A percentile compares a stretch with the other conserved stretches of the same genome.
phyloP scores from a whole-genome alignment of 2,329 filamentous ascomycete genomes.

The Paraphoma chrysanthemicola region DNA sequence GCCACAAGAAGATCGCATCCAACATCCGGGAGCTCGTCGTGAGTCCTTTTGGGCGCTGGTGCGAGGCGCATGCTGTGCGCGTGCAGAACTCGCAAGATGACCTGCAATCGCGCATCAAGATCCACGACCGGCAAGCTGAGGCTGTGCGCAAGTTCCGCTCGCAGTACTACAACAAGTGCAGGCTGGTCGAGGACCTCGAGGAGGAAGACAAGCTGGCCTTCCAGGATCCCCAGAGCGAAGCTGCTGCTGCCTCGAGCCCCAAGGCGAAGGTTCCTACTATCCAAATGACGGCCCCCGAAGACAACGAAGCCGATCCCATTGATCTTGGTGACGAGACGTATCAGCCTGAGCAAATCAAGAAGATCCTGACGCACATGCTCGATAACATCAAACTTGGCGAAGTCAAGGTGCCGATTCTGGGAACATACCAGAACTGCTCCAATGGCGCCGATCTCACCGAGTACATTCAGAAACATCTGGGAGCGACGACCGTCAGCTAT shows the following conservation, averaged over 20 bases:
- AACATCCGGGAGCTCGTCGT: slow-evolving; percentile 97
- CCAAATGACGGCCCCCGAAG: slow-evolving; percentile 76
- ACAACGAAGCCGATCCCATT: slow-evolving; percentile 76
- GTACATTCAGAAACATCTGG: slow-evolving; percentile 89
- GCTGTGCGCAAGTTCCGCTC: slow-evolving; percentile 90
- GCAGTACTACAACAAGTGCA: slow-evolving; percentile 98
- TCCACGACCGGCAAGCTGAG: slow-evolving; percentile 91
- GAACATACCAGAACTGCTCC: slow-evolving; percentile 92
- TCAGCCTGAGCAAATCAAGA: slow-evolving; percentile 85
- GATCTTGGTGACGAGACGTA: slow-evolving; percentile 93
- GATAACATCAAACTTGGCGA: slow-evolving; percentile 86
- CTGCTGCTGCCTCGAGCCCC: slow-evolving; percentile 52
- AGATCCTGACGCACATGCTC: slow-evolving; percentile 85
- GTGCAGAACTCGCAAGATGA: slow-evolving; percentile 96
- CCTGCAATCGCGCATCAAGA: slow-evolving; percentile 86
- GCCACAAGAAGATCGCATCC: slow-evolving; percentile 93
- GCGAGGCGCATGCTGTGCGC: slow-evolving; percentile 89
- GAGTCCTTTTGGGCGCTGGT: slow-evolving; percentile 93
- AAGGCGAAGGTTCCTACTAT: slow-evolving; percentile 78
- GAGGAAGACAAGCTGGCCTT: slow-evolving; percentile 99
- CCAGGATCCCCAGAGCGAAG: slow-evolving; percentile 73
- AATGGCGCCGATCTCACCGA: slow-evolving; percentile 92
- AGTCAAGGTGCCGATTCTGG: slow-evolving; percentile 92
- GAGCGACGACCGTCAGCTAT: slow-evolving; percentile 82
- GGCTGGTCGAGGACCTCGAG: slow-evolving; percentile 92